Conservation (phyloP, 371 early-diverging fungal species). For the Apophysomyces variabilis region DNA sequence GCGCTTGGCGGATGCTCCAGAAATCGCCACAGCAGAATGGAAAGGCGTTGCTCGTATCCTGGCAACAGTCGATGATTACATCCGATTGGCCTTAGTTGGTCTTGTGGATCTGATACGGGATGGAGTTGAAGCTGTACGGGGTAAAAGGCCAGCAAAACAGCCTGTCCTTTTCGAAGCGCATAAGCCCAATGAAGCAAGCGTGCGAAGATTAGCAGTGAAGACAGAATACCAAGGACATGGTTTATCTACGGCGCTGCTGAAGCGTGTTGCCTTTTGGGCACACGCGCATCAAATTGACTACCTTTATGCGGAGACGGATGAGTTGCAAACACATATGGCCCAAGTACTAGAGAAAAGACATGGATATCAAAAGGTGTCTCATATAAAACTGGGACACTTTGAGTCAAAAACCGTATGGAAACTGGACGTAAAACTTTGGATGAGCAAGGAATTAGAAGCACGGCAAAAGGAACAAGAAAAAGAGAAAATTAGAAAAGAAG, state of each 20-base stretch:
- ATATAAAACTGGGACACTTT: conserved; percentile 32
- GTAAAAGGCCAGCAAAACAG: neutral
- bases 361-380: conserved; percentile 40
- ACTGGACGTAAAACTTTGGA: conserved; percentile 55
- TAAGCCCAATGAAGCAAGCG: conserved; percentile 45
- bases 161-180: conserved; percentile 39
- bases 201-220: conserved; percentile 51
- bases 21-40: conserved; percentile 40
- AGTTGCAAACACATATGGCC: conserved; percentile 35
- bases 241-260: conserved; percentile 47
- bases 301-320: conserved; percentile 52
- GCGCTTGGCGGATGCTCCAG: conserved; percentile 28
- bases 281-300: conserved; percentile 49
- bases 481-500: conserved; percentile 36
- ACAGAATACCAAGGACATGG: conserved; percentile 52
- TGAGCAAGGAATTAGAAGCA: conserved; percentile 40
- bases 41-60: conserved; percentile 27
- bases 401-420: conserved; percentile 36
- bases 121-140: conserved; percentile 2
- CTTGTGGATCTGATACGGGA: conserved; percentile 26
- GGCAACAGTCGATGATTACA: conserved; percentile 38
- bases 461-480: conserved; percentile 27
- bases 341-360: conserved; percentile 44
- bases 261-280: conserved; percentile 56
- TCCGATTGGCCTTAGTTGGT: conserved; percentile 32